A percentile compares a stretch with the other conserved stretches of the same genome.
phyloP scores from a whole-genome alignment of 306 rosid genomes.

The Urtica urens region DNA sequence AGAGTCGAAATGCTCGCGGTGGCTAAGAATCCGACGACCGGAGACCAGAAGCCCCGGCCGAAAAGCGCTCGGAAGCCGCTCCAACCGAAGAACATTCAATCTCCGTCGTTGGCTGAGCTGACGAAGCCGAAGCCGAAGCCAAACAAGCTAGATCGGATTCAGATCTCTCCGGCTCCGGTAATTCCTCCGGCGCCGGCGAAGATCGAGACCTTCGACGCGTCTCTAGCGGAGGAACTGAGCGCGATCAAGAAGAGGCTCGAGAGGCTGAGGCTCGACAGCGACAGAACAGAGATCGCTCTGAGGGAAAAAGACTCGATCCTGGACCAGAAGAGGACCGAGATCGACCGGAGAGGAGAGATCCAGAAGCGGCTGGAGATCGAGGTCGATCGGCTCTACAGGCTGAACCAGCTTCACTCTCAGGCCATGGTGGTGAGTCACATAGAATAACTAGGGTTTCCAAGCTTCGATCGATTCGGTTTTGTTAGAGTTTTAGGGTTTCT shows the following conservation, averaged over 20 bases:
- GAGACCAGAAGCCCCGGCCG: slow-evolving; percentile 27
- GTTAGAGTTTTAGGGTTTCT: background rate
- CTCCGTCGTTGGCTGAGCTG: slow-evolving; percentile 15
- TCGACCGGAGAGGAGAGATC: slow-evolving; percentile 44
- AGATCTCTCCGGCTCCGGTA: slow-evolving; percentile 12
- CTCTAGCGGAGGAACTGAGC: slow-evolving; percentile 77
- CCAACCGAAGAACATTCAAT: slow-evolving; percentile 44
- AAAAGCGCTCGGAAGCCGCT: slow-evolving; percentile 68
- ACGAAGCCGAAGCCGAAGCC: slow-evolving; percentile 14
- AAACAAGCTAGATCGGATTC: slow-evolving; percentile 18
- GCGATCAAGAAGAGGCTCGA: slow-evolving; percentile 67
- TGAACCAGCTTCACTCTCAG: slow-evolving; percentile 62
- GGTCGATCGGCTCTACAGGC: slow-evolving; percentile 68
- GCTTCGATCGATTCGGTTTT: background rate
- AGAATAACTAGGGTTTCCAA: background rate
- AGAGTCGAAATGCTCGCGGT: slow-evolving; percentile 22
- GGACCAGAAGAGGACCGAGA: slow-evolving; percentile 48
- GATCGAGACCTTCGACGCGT: slow-evolving; percentile 34
- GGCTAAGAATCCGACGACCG: slow-evolving; percentile 26
- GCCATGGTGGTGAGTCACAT: slow-evolving; percentile 31
- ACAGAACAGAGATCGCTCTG: slow-evolving; percentile 52
- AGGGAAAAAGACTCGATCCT: slow-evolving; percentile 40
- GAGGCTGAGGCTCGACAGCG: slow-evolving; percentile 44
- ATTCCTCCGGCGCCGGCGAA: slow-evolving; percentile 1
- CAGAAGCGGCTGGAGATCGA: slow-evolving; percentile 75